These are phyloP conservation scores for Lanmaoa pseudosensibilis DNA, from an alignment of 768 basidiomycete genomes.

Conservation along the genomic window DNA sequence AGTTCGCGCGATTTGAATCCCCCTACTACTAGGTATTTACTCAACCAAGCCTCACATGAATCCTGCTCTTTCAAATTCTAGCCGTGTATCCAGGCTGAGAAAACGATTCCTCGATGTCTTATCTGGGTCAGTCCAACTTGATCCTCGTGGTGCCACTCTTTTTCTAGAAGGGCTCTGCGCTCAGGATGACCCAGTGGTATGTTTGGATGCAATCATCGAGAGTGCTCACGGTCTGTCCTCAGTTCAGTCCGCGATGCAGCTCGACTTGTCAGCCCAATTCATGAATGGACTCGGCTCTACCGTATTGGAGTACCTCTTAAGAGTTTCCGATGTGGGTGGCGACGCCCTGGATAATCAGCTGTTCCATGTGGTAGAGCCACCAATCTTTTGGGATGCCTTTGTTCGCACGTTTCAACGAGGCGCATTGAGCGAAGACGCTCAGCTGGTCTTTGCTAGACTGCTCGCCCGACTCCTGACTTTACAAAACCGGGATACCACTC, in stretches of 20 bases:
- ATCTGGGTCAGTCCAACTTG: slow-evolving; percentile 28
- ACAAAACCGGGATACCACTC: slow-evolving; percentile 31
- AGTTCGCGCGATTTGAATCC: neutral
- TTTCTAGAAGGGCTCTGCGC: slow-evolving; percentile 50
- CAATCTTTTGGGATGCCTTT: slow-evolving; percentile 48
- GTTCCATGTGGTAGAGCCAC: slow-evolving; percentile 45
- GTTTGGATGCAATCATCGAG: slow-evolving; percentile 37
- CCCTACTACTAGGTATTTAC: too few relatives aligned
- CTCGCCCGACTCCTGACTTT: slow-evolving; percentile 47
- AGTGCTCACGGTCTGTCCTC: slow-evolving; percentile 38
- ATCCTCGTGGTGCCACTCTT: slow-evolving; percentile 20
- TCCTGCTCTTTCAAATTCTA: neutral
- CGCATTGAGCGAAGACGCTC: slow-evolving; percentile 34
- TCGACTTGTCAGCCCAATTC: slow-evolving; percentile 40
- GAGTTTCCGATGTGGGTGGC: slow-evolving; percentile 42
- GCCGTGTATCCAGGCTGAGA: slow-evolving; percentile 22
- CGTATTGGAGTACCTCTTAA: slow-evolving; percentile 41
- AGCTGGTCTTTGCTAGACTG: slow-evolving; percentile 46
- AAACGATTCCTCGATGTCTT: slow-evolving; percentile 38
- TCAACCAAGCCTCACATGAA: neutral
- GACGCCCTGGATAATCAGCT: slow-evolving; percentile 40
- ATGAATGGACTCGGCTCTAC: slow-evolving; percentile 42
- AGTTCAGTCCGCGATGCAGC: slow-evolving; percentile 42
- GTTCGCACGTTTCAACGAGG: slow-evolving; percentile 32
- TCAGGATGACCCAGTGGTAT: slow-evolving; percentile 39